A percentile compares a stretch with the other conserved stretches of the same genome.
Evolutionary conservation across 306 rosid genomes (phyloP).

Genomic region (Begonia masoniana): DNA sequence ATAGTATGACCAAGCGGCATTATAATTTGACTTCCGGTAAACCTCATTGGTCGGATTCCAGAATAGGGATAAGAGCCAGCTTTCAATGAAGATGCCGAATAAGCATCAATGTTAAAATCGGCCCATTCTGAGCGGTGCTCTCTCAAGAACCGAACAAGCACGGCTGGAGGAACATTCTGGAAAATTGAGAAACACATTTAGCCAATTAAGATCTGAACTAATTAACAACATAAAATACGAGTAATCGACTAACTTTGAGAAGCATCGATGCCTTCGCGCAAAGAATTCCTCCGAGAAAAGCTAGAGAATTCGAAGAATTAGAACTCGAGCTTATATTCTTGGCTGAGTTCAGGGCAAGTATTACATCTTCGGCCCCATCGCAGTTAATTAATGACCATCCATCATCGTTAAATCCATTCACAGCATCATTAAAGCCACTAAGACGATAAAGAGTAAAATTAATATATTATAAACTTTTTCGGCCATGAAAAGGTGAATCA

Average conservation of each 20-base stretch:
- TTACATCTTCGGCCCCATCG: slow-evolving; percentile 87
- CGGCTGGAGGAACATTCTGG: slow-evolving; percentile 89
- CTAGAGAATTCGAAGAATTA: slow-evolving; percentile 54
- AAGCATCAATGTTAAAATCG: slow-evolving; percentile 95
- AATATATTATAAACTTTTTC: neutral
- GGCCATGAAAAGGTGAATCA: neutral
- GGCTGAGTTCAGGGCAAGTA: slow-evolving; percentile 61
- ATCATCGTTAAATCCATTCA: slow-evolving; percentile 91
- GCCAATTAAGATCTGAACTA: too few species aligned
- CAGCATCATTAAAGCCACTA: slow-evolving; percentile 96
- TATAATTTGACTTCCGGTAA: slow-evolving; percentile 92
- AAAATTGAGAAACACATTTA: slow-evolving; percentile 6
- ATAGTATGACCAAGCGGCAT: slow-evolving; percentile 98
- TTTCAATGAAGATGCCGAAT: slow-evolving; percentile 64
- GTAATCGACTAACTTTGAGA: slow-evolving; percentile 46
- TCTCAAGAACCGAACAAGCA: slow-evolving; percentile 85
- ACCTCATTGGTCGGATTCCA: slow-evolving; percentile 82
- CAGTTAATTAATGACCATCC: slow-evolving; percentile 81
- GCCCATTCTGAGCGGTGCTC: slow-evolving; percentile 99
- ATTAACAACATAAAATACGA: neutral
- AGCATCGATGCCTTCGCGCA: slow-evolving; percentile 98
- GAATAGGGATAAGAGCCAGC: slow-evolving; percentile 75
- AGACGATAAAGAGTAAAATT: slow-evolving; percentile 1
- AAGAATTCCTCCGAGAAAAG: slow-evolving; percentile 80
- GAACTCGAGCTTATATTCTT: slow-evolving; percentile 55